Percentiles rank a stretch among this genome's conserved stretches.
Evolutionary conservation across 768 basidiomycete genomes (phyloP).

Genomic region (Boletus subcaerulescens): DNA sequence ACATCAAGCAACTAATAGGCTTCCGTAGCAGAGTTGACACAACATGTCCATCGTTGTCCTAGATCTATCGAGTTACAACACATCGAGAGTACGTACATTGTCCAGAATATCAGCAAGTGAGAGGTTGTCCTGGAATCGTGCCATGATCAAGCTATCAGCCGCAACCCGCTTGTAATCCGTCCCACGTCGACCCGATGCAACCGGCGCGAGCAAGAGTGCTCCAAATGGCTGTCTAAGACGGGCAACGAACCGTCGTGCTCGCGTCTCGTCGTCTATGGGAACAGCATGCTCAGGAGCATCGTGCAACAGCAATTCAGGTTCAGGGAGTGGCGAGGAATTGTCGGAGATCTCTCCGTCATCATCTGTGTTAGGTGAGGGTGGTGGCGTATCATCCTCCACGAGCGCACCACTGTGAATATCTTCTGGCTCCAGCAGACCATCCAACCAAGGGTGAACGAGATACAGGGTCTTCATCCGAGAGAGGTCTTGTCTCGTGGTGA

Average conservation of each 20-base stretch:
- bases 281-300: no score
- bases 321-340: background rate
- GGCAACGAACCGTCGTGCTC: background rate
- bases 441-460: background rate
- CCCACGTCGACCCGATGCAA: no score
- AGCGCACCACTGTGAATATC: background rate
- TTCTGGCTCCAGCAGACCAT: background rate
- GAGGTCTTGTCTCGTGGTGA: background rate
- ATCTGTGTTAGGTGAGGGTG: background rate
- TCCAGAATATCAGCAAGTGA: no score
- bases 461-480: no score
- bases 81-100: no score
- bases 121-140: no score
- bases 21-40: no score
- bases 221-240: background rate
- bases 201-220: background rate
- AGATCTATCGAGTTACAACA: no score
- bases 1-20: no score
- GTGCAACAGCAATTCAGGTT: background rate
- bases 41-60: no score
- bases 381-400: background rate
- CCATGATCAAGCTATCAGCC: no score
- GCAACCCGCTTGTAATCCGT: no score
- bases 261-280: background rate
- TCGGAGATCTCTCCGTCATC: background rate